Base-by-base conservation (phyloP, 768 basidiomycete species). In the Boletus subcaerulescens region DNA sequence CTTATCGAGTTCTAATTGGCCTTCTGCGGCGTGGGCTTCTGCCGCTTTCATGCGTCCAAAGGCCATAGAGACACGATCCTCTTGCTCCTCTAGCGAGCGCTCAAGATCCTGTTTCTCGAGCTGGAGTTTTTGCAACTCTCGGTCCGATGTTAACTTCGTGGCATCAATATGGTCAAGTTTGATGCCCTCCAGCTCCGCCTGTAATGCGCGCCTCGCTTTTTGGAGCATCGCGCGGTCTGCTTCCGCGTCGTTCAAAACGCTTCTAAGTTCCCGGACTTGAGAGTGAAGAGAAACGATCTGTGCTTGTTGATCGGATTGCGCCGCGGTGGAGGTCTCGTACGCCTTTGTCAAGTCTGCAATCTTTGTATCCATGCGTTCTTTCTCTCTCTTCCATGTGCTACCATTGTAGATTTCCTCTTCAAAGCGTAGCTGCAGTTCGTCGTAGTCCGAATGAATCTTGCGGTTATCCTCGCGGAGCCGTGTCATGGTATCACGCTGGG, bases 321-420 rank as follows among this genome's bases (percentile, higher is more conserved):
- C 86, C 39, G 79, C 79, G 1, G 78, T 80, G 2, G 89, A 86
- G 1, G 85, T 76, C 60, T 91, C 89, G 65, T 86, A 91, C 1
- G 87, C 90, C 52, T 83, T 85, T 22, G 81, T 85, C 54, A 91
- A 65, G 67, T 93, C 88, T 5, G 67, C 68, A 50, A 93, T 90
- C 79, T 90, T 92, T 49, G 82, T 87, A 57, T 93, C 90, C 73
- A 93, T 75, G 12, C 89, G 86, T 55, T 93, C 91, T 69, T 85
- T 91, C 74, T 94, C 91, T 65, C 89, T 88, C 74, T 87, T 87
- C 92, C 91, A 93, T 5, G 86, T 82, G 14, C 84, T 80, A 45
- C 87, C 85, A 53, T 81, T 87, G 69, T 86, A 88, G 9, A 87
- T 78, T 63, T 91, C 90, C 57, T 90, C 87, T 56, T 91, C 87